A percentile compares a stretch with the other conserved stretches of the same genome.
phyloP scores from a whole-genome alignment of 192 early-diverging fungal species.

The Lobosporangium transversale region DNA sequence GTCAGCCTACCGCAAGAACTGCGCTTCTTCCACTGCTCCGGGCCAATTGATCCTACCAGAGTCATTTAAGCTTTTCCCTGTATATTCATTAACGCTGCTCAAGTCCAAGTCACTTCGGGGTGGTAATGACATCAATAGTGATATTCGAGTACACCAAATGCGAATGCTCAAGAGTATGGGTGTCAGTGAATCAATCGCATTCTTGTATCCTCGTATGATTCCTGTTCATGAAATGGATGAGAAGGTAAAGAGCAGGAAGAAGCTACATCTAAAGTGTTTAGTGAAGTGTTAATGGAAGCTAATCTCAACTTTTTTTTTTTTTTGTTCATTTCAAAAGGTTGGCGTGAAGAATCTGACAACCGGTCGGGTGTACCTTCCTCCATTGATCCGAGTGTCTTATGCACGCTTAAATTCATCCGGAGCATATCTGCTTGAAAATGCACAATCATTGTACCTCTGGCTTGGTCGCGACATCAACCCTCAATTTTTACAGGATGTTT shows the following conservation, averaged over 20 bases:
- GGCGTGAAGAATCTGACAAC: constrained; percentile 42
- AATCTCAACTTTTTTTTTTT: background rate
- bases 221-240: constrained; percentile 70
- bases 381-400: constrained; percentile 77
- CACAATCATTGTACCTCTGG: constrained; percentile 84
- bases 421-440: constrained; percentile 89
- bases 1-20: constrained; percentile 90
- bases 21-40: constrained; percentile 85
- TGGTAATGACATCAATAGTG: constrained; percentile 74
- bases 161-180: constrained; percentile 78
- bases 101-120: constrained; percentile 86
- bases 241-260: constrained; percentile 45
- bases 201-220: constrained; percentile 88
- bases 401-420: constrained; percentile 79
- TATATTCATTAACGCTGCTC: constrained; percentile 85
- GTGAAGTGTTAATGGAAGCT: too few relatives aligned
- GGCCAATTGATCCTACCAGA: constrained; percentile 97
- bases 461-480: constrained; percentile 76
- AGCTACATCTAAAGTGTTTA: background rate
- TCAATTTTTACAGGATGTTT: constrained; percentile 75
- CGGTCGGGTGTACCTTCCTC: constrained; percentile 75
- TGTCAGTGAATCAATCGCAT: constrained; percentile 76
- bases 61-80: constrained; percentile 91
- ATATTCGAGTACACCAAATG: constrained; percentile 85
- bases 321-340: constrained; percentile 14